Base-by-base conservation (phyloP, 2,329 filamentous ascomycete genomes). In the Magnaporthales sp. region DNA sequence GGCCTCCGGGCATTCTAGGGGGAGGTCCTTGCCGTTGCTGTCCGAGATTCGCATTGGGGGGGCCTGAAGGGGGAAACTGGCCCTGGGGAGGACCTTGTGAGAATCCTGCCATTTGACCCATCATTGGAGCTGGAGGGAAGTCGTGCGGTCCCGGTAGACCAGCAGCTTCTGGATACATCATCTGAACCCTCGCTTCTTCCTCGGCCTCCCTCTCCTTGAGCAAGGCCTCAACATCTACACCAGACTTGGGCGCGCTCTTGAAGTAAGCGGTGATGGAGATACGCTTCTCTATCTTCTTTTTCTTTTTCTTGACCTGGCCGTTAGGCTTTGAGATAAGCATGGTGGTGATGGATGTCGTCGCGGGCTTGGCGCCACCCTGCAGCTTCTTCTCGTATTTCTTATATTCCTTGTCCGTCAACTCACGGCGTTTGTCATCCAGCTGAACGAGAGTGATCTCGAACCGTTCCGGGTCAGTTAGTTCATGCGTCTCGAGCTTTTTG, bases 251-350 rank as follows among this genome's bases (percentile, higher is more conserved):
- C 7, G 38, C 46, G 8, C 24, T 27, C 46, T 65, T 65, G 63
- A 29, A 65, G 46, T 65, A 65, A 11, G 63, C 63, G 4, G 63
- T 65, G 27, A 65, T 65, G n/a, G 63, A 58, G 24, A 65, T 27
- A 27, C 63, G 63, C 63, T 65, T 65, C 26, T 58, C 51, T 46
- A 56, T 65, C 46, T 56, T 58, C 19, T 29, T 54, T 19, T 32
- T 62, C 30, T 62, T 62, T 26, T 32, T 62, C 38, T 65, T 58
- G 38, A 65, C 26, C 32, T 46, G 30, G 24, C 62, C 62, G 62
- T 27, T 63, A n/a, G 54, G 54, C 24, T 58, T 58, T 15, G 54
- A 58, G 24, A 58, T 26, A 22, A 32, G 7, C 13, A 46, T 6
- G 11, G 62, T 63, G 10, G 31, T 51, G 5, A 46, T 22, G 10